phyloP scores from a whole-genome alignment of 805 yeast genomes.

The Pichia nanzhaoensis region DNA sequence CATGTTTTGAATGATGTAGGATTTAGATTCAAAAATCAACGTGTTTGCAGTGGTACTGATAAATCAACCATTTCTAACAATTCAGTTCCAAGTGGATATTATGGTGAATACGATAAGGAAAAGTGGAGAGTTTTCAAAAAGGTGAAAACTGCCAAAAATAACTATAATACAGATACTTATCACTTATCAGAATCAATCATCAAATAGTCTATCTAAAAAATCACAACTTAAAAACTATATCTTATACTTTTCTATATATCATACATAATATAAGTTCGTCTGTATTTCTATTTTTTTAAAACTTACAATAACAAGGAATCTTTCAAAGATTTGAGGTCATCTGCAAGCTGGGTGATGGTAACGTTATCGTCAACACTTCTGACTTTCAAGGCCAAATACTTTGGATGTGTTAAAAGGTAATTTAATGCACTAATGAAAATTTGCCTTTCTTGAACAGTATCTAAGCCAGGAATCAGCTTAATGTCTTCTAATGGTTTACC shows the following conservation, averaged over 20 bases:
- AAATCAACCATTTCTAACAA: conserved; percentile 24
- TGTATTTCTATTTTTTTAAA: too few species aligned
- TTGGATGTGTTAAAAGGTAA: conserved; percentile 80
- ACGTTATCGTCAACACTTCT: conserved; percentile 52
- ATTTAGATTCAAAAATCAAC: background rate
- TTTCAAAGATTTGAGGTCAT: conserved; percentile 48
- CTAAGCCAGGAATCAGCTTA: conserved; percentile 50
- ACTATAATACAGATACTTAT: background rate
- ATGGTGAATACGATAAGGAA: conserved; percentile 61
- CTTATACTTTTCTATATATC: background rate
- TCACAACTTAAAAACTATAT: background rate
- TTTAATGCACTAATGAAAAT: conserved; percentile 55
- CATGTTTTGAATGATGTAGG: background rate
- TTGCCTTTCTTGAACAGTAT: conserved; percentile 50
- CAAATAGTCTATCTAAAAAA: background rate
- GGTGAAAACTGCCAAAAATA: conserved; percentile 3
- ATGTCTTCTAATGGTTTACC: conserved; percentile 17
- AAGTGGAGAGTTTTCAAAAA: conserved; percentile 52
- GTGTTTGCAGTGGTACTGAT: conserved; percentile 19
- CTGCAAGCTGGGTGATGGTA: conserved; percentile 41
- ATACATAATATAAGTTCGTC: too few species aligned
- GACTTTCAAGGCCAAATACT: conserved; percentile 65
- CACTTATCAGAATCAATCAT: background rate
- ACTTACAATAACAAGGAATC: conserved; percentile 28
- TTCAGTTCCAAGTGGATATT: conserved; percentile 48